These are phyloP conservation scores for Mycena galopus DNA, from an alignment of 768 basidiomycete genomes.

Conservation along the genomic window DNA sequence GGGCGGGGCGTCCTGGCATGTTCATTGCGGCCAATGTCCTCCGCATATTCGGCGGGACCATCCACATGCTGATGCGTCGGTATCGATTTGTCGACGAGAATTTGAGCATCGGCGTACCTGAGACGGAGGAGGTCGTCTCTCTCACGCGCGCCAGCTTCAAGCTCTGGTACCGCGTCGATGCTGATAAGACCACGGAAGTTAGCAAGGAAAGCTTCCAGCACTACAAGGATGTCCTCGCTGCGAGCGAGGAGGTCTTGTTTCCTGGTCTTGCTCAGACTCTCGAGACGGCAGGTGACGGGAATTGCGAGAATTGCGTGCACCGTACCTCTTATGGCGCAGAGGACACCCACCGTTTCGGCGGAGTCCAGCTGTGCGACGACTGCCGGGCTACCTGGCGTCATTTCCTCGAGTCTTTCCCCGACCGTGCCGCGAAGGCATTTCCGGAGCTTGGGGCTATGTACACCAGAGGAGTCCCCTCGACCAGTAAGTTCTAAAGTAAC, in stretches of 20 bases:
- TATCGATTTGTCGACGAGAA: neutral
- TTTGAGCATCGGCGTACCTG: neutral
- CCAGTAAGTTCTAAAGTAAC: neutral
- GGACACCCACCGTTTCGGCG: neutral
- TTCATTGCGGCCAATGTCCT: neutral
- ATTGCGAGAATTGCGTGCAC: neutral
- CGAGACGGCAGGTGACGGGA: neutral
- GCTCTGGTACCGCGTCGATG: neutral
- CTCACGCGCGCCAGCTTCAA: neutral
- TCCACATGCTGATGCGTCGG: neutral
- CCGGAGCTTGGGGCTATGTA: no score
- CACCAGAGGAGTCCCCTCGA: neutral
- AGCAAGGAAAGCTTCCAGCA: neutral
- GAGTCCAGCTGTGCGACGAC: no score
- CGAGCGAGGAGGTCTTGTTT: neutral
- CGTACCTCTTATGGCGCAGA: neutral
- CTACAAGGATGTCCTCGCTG: neutral
- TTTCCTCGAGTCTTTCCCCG: no score
- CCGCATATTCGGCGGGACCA: neutral
- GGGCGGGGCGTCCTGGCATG: neutral
- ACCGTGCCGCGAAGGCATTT: no score
- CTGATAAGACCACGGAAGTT: neutral
- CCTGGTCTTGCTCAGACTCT: neutral
- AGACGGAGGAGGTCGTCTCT: neutral
- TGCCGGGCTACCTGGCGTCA: no score